phyloP scores from a whole-genome alignment of 345 rosid species.

The Populus davidiana region DNA sequence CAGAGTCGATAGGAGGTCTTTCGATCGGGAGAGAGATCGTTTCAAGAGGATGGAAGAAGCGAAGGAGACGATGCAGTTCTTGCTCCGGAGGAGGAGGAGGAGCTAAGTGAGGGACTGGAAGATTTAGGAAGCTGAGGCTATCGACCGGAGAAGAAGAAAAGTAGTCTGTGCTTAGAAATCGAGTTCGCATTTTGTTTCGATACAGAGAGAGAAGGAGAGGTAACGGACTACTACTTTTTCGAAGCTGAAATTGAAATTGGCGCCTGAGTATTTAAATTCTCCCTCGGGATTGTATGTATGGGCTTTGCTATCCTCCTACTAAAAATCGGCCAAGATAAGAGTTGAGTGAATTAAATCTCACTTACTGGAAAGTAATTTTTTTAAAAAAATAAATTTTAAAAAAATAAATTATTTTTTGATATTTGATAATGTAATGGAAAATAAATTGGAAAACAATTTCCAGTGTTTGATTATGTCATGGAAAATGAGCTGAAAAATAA shows the following conservation, averaged over 20 bases:
- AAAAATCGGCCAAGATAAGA: too few relatives aligned
- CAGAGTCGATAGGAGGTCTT: slow-evolving; percentile 43
- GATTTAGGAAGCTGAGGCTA: slow-evolving; percentile 59
- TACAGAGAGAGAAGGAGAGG: neutral
- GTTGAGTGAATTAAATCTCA: too few relatives aligned
- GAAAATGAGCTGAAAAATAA: too few relatives aligned
- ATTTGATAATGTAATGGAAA: too few relatives aligned
- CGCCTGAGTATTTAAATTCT: too few relatives aligned
- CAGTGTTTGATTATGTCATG: too few relatives aligned
- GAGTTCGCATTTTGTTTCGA: slow-evolving; percentile 54
- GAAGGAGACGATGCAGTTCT: slow-evolving; percentile 22
- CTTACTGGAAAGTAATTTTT: too few relatives aligned
- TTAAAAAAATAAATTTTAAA: too few relatives aligned
- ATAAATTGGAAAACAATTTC: too few relatives aligned
- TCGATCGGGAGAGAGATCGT: slow-evolving; percentile 32
- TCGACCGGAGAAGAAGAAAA: slow-evolving; percentile 40
- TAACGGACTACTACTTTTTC: neutral
- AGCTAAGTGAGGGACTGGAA: slow-evolving; percentile 49
- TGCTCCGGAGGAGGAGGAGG: slow-evolving; percentile 23
- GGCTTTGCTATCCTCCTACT: too few relatives aligned
- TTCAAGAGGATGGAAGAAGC: slow-evolving; percentile 27
- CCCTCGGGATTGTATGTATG: too few relatives aligned
- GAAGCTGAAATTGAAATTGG: neutral
- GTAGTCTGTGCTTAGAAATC: slow-evolving; percentile 60
- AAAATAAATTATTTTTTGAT: too few relatives aligned